A percentile compares a stretch with the other conserved stretches of the same genome.
phyloP scores from a whole-genome alignment of 352 stramenopile genomes.

The Thalassiosira allenii region DNA sequence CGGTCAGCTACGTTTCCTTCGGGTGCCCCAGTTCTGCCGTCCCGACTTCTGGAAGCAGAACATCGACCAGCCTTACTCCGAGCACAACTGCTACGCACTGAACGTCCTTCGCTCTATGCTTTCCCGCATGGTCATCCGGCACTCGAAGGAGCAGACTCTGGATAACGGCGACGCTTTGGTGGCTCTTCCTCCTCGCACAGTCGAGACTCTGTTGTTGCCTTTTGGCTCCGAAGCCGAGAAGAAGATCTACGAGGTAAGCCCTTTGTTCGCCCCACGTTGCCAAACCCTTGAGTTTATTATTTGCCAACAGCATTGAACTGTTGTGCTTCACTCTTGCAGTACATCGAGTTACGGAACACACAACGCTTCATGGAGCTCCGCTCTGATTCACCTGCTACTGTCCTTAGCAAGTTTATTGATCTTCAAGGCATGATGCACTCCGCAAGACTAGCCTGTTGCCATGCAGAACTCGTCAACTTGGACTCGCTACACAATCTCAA shows the following conservation, averaged over 20 bases:
- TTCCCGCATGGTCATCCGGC: conserved; percentile 31
- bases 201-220: conserved; percentile 27
- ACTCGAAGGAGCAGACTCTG: conserved; percentile 47
- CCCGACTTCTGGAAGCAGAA: conserved; percentile 34
- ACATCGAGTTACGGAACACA: conserved; percentile 15
- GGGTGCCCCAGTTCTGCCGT: conserved; percentile 37
- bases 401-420: conserved; percentile 31
- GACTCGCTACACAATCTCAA: conserved; percentile 18
- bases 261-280: too few relatives aligned
- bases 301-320: conserved; percentile 9
- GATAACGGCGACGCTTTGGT: conserved; percentile 9
- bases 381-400: conserved; percentile 17
- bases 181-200: conserved; percentile 34
- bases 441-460: conserved; percentile 24
- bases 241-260: conserved; percentile 25
- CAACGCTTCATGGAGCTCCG: conserved; percentile 27
- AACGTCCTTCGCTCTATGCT: conserved; percentile 31
- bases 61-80: conserved; percentile 30
- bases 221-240: conserved; percentile 40
- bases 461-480: conserved; percentile 25
- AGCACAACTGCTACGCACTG: conserved; percentile 32
- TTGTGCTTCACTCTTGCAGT: neutral
- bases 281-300: too few relatives aligned
- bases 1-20: conserved; percentile 34
- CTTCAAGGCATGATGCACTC: conserved; percentile 25